Base-by-base conservation (phyloP, 2,329 filamentous ascomycete genomes). In the Rhinocladiella similis region DNA sequence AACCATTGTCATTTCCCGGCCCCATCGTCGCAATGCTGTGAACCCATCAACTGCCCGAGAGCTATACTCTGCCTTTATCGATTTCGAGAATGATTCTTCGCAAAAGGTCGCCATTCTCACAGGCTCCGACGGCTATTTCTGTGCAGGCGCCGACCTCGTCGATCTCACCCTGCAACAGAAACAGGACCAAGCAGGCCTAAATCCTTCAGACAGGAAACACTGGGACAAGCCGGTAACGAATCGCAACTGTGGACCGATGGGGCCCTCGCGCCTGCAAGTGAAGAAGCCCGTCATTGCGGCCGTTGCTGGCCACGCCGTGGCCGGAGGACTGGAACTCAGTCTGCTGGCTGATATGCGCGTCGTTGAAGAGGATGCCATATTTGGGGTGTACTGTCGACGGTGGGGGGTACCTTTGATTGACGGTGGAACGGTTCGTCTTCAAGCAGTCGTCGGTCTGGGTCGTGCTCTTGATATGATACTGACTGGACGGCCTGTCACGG, bases 401-500 rank as follows among this genome's bases (percentile, higher is more conserved):
- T 81, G 73, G 63, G 80, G 81, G 1, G 79, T 81, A 0, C 79
- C 79, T 3, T 66, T 82, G 20, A 77, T 82, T 41, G 81, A 76
- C 25, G 77, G 77, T 6, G 81, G 81, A 1, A 83, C 80, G 0
- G 79, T 83, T 0, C 74, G 81, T 1, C 66, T 83, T 5, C 79
- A 78, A 54, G 73, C 72, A 1, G 72, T 82, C 43, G 67, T 84
- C 19, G 81, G 82, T 0, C 69, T 83, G 1, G 79, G 80, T 0
- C 66, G 79, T 2, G 81, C 82, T 0, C 59, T 83, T 53, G 82
- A 84, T 65, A 79, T 84, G 76, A 81, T 83, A 14, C 68, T 84
- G 4, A 84, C 82, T 0, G 81, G 82, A 0, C 69, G 80, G 1
- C 63, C 73, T 0, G 78, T 84, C 0, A 61, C 59, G 0, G 80